Conservation (phyloP, 495 filamentous ascomycete species). For the Glonium stellatum region DNA sequence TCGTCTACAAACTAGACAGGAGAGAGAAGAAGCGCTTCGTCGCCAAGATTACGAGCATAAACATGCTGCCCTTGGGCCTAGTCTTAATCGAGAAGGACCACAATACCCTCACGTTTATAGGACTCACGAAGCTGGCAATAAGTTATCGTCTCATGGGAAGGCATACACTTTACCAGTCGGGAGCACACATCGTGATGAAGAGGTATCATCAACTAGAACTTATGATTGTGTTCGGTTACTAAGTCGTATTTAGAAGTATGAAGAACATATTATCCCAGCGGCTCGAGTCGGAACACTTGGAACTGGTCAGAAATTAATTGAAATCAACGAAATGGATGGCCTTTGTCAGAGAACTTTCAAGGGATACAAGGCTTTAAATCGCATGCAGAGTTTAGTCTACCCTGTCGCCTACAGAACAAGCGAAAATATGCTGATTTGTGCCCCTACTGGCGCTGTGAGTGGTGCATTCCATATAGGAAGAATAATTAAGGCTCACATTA, state of each 20-base stretch:
- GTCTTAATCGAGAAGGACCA: slow-evolving; percentile 51
- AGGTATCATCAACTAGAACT: not conserved
- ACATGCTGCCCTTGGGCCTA: slow-evolving; percentile 56
- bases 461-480: no score
- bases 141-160: slow-evolving; percentile 63
- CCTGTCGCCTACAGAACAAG: slow-evolving; percentile 91
- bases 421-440: slow-evolving; percentile 98
- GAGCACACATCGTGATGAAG: slow-evolving; percentile 30
- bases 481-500: no score
- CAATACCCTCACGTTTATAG: slow-evolving; percentile 93
- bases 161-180: slow-evolving; percentile 53
- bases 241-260: slow-evolving; percentile 51
- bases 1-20: slow-evolving; percentile 61
- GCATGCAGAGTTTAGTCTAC: slow-evolving; percentile 96
- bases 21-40: slow-evolving; percentile 69
- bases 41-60: slow-evolving; percentile 79
- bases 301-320: slow-evolving; percentile 62
- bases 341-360: slow-evolving; percentile 87
- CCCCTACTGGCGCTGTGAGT: slow-evolving; percentile 74
- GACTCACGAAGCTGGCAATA: slow-evolving; percentile 72
- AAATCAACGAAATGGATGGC: slow-evolving; percentile 78
- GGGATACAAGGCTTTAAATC: slow-evolving; percentile 86
- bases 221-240: no score
- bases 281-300: slow-evolving; percentile 67
- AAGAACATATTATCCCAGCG: slow-evolving; percentile 82